A percentile compares a stretch with the other conserved stretches of the same genome.
Evolutionary conservation across 257 asterid species (phyloP).

Genomic region (Nicotiana benthamiana): DNA sequence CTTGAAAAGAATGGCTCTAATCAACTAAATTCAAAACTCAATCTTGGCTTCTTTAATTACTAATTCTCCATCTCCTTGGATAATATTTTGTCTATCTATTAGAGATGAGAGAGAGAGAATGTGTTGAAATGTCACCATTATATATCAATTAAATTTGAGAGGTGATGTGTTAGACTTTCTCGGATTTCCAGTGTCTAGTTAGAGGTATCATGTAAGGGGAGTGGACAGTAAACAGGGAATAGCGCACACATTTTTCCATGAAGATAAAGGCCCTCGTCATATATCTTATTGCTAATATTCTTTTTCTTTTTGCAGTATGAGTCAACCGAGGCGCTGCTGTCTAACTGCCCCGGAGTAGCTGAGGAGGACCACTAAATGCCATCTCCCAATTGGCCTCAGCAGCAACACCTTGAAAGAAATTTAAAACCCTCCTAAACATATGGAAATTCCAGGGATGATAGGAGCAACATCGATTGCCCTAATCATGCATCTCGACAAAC

Average conservation of each 20-base stretch:
- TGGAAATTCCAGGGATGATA: neutral
- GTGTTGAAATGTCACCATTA: no score
- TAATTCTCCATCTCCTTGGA: no score
- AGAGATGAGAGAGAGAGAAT: no score
- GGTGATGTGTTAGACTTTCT: neutral
- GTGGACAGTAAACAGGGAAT: neutral
- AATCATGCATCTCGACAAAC: neutral
- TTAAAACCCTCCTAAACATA: neutral
- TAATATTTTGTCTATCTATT: no score
- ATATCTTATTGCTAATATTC: constrained; percentile 9
- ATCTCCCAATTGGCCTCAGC: neutral
- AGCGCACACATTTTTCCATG: neutral
- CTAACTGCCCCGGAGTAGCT: constrained; percentile 64
- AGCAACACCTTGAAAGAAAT: neutral
- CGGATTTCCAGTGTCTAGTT: neutral
- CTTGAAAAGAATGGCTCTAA: neutral
- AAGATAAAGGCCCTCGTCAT: neutral
- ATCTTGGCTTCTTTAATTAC: neutral
- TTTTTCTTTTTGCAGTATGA: constrained; percentile 52
- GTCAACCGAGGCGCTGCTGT: constrained; percentile 44
- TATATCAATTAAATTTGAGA: no score
- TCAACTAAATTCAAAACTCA: neutral
- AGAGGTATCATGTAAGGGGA: neutral
- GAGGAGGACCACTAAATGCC: constrained; percentile 75
- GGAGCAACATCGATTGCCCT: neutral